Evolutionary conservation across 192 early-diverging fungal species (phyloP), one percentile per base, ranked within the genome.

Genomic region (Paraglomus brasilianum): DNA sequence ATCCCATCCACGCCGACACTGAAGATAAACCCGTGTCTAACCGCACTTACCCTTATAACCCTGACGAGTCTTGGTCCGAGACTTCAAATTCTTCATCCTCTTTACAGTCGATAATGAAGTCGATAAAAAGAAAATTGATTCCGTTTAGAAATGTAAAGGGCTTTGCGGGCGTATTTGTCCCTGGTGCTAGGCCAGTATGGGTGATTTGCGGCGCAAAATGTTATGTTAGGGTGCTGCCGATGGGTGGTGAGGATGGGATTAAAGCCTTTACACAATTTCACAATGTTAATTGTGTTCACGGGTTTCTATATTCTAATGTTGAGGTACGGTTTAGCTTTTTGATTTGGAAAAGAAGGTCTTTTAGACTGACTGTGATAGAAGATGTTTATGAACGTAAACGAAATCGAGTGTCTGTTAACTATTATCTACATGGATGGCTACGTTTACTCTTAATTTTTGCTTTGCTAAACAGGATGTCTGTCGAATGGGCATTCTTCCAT

Each of bases 111-210:
- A 72, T 1, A 59, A 71, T 40, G 74, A 72, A 41, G 69, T 80
- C 40, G 68, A 64, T 48, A 55, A 49, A 52, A 70, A 40, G 15
- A 73, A 72, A 17, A 21, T 66, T 86, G 48, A 76, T 81, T 19
- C 78, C 81, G 1, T 86, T 86, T 55, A 71, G 70, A 5, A 80
- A 84, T 67, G 75, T 86, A 1, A 64, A 79, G 24, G 85, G 85
- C 11, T 93, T 88, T 77, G 72, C 84, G 0, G 93, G 92, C 8
- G 81, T 94, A 5, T 90, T 93, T 74, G 81, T 93, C 38, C 75
- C 86, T 10, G 91, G 93, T 24, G 72, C 76, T 11, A 74, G 86
- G 13, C 91, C 93, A 13, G 80, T 83, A 52, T 94, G 91, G 90
- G 73, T 94, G 19, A 85, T 94, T 81, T 75, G 81, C 38, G 75